Base-by-base conservation (phyloP, 345 rosid species). In the Pelargonium nanum region DNA sequence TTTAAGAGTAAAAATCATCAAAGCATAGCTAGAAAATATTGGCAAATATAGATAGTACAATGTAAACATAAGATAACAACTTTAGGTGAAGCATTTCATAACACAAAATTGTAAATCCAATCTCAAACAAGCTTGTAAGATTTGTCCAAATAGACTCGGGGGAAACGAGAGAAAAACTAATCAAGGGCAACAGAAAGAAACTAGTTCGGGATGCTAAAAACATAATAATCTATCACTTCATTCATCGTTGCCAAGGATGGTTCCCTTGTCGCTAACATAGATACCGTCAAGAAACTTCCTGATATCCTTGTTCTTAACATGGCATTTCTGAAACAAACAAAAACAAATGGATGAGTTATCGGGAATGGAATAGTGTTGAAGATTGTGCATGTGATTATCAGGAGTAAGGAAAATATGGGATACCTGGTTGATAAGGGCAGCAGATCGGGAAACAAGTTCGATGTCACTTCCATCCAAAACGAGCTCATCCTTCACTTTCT, bases 211-310 rank as follows among this genome's bases (percentile, higher is more conserved):
- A n/a, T n/a, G n/a, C n/a, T n/a, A n/a, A n/a, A n/a, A n/a, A n/a
- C n/a, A n/a, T n/a, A n/a, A 40, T 40, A 40, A 2, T 9, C 48
- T 40, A 40, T 40, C 15, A 2, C 48, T 40, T 40, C 48, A 5
- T 25, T 45, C 17, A 13, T 67, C 32, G 32, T 15, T 2, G 5
- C 48, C 73, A 0, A 65, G 53, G 15, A 79, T 79, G 55, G 72
- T 70, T 52, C 81, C 75, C 72, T 62, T 84, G 78, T 84, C 86
- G 13, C 86, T 81, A 0, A 83, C 86, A 60, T 83, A 83, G 72
- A 81, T 83, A 45, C 89, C 85, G 0, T 83, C 89, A 26, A 84
- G 81, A 30, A 84, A 84, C 76, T 81, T 81, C 66, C 87, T 66
- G 74, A 84, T 84, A 65, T 84, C 90, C 57, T 82, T 82, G 25